These are phyloP conservation scores for Podaxis rugospora DNA, from an alignment of 768 basidiomycete genomes.

Conservation along the genomic window DNA sequence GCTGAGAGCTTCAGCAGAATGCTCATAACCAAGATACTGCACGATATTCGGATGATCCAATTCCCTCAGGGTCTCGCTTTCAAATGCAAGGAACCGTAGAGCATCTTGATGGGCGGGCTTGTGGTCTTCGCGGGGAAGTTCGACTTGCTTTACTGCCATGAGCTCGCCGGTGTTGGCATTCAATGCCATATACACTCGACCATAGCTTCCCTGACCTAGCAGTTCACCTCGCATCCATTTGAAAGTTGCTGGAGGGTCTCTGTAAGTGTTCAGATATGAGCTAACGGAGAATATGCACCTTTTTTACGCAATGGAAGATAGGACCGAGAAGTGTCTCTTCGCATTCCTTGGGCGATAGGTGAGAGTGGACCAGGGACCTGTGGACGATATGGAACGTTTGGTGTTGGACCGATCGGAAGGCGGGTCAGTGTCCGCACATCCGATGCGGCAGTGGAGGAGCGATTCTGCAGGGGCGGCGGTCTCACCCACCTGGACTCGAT, in stretches of 20 bases:
- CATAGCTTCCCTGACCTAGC: slow-evolving; percentile 92
- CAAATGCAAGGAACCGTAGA: slow-evolving; percentile 78
- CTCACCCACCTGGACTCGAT: slow-evolving; percentile 1
- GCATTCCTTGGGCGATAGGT: neutral
- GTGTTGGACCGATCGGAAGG: slow-evolving; percentile 3
- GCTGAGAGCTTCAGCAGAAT: slow-evolving; percentile 66
- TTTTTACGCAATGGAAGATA: slow-evolving; percentile 1
- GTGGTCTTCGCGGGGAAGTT: slow-evolving; percentile 70
- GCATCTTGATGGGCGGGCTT: slow-evolving; percentile 62
- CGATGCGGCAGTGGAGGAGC: neutral
- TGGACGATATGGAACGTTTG: neutral
- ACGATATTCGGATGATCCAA: slow-evolving; percentile 91
- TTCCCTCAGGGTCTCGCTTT: slow-evolving; percentile 82
- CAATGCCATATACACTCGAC: slow-evolving; percentile 85
- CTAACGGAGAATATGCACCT: neutral
- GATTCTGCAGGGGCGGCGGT: neutral
- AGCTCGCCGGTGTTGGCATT: slow-evolving; percentile 90
- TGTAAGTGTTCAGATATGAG: neutral
- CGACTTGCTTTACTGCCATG: slow-evolving; percentile 96
- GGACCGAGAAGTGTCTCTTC: neutral
- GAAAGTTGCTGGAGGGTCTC: slow-evolving; percentile 50
- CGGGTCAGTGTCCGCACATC: neutral
- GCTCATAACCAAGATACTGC: slow-evolving; percentile 86
- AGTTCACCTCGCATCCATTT: slow-evolving; percentile 92
- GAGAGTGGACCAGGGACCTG: neutral